These are phyloP conservation scores for Cylindrodendrum hubeiense DNA, from an alignment of 2,329 filamentous ascomycete genomes.

Conservation along the genomic window DNA sequence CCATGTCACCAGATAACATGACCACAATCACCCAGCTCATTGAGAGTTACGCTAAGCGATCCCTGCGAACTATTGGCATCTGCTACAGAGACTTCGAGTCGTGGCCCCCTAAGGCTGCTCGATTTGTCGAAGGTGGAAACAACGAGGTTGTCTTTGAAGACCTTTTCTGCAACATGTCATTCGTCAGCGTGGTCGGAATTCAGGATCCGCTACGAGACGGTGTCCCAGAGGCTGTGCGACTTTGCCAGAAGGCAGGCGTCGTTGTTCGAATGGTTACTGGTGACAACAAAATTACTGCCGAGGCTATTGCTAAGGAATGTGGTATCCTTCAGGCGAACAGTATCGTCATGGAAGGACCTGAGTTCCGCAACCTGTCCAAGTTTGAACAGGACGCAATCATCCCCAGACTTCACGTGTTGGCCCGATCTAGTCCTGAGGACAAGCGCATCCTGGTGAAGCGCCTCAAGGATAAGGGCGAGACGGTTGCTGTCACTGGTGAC, in stretches of 20 bases:
- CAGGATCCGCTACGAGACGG: constrained; percentile 83
- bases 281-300: constrained; percentile 83
- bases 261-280: constrained; percentile 89
- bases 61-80: constrained; percentile 86
- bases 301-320: constrained; percentile 83
- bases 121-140: constrained; percentile 65
- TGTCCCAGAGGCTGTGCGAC: constrained; percentile 78
- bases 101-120: constrained; percentile 81
- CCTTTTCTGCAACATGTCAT: constrained; percentile 75
- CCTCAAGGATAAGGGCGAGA: constrained; percentile 80
- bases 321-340: constrained; percentile 78
- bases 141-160: constrained; percentile 75
- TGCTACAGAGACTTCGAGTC: constrained; percentile 86
- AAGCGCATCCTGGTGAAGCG: constrained; percentile 80
- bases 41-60: constrained; percentile 81
- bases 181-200: constrained; percentile 81
- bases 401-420: constrained; percentile 77
- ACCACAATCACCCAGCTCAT: constrained; percentile 75
- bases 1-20: constrained; percentile 65
- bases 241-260: constrained; percentile 82
- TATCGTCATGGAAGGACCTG: constrained; percentile 82
- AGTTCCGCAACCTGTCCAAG: constrained; percentile 79
- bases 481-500: constrained; percentile 85
- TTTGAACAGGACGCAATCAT: constrained; percentile 76
- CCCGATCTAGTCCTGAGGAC: constrained; percentile 81